Evolutionary conservation across 169 alveolate genomes (phyloP).

Genomic region (Cryptosporidium tyzzeri): DNA sequence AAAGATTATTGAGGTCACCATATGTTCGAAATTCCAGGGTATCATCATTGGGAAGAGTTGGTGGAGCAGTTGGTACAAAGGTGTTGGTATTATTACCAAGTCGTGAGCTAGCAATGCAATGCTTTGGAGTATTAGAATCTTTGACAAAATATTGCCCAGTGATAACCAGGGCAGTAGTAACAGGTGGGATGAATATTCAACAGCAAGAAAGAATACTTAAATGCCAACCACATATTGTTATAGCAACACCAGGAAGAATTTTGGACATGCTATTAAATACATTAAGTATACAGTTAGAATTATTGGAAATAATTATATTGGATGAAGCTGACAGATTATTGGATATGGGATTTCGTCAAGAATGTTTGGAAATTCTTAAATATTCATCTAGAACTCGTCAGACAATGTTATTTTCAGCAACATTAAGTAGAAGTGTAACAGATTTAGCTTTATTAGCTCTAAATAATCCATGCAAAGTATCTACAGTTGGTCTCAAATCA

Average conservation of each 20-base stretch:
- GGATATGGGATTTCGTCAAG: constrained; percentile 95
- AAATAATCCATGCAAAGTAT: constrained; percentile 81
- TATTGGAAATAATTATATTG: constrained; percentile 90
- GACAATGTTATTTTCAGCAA: constrained; percentile 91
- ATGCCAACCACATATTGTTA: constrained; percentile 93
- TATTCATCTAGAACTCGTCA: constrained; percentile 82
- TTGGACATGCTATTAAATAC: constrained; percentile 90
- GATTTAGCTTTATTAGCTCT: constrained; percentile 86
- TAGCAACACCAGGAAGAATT: constrained; percentile 98
- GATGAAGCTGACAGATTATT: constrained; percentile 97
- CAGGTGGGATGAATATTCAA: constrained; percentile 90
- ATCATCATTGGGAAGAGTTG: constrained; percentile 54
- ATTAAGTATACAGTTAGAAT: constrained; percentile 82
- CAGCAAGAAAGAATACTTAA: constrained; percentile 90
- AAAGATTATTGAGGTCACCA: constrained; percentile 85
- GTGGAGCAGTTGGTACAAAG: constrained; percentile 83
- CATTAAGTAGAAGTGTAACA: constrained; percentile 86
- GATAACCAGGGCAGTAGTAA: constrained; percentile 83
- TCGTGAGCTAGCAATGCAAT: constrained; percentile 93
- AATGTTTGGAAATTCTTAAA: constrained; percentile 80
- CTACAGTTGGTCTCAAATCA: constrained; percentile 56
- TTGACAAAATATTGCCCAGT: constrained; percentile 85
- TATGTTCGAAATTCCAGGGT: constrained; percentile 80
- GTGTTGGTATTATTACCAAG: constrained; percentile 91
- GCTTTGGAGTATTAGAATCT: constrained; percentile 84